phyloP scores from a whole-genome alignment of 345 rosid species.

The Sonneratia alba region DNA sequence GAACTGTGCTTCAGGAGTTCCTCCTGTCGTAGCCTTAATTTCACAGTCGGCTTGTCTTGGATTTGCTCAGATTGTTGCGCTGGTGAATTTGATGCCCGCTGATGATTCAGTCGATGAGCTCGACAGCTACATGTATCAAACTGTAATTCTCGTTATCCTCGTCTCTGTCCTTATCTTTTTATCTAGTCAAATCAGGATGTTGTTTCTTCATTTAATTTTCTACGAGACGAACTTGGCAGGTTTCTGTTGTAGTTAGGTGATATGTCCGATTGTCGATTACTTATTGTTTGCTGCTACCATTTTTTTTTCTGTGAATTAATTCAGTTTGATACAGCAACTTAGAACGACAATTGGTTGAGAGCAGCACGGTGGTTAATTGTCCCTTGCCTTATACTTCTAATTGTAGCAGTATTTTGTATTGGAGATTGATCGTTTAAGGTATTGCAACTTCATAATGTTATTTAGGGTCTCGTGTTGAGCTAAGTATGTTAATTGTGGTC shows the following conservation, averaged over 20 bases:
- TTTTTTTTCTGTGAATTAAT: too few relatives aligned
- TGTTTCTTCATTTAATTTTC: background rate
- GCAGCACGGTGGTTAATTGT: background rate
- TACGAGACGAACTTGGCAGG: background rate
- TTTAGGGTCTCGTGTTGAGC: too few relatives aligned
- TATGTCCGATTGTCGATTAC: background rate
- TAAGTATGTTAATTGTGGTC: too few relatives aligned
- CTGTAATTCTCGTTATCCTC: constrained; percentile 29
- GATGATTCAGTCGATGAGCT: constrained; percentile 88
- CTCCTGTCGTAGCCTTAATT: background rate
- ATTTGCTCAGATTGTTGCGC: constrained; percentile 58
- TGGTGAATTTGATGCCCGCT: constrained; percentile 78
- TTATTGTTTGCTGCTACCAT: background rate
- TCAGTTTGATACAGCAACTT: background rate
- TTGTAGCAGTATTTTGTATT: too few relatives aligned
- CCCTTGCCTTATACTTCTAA: too few relatives aligned
- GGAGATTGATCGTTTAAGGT: too few relatives aligned
- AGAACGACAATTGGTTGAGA: background rate
- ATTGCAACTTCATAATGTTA: too few relatives aligned
- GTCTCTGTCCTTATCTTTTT: background rate
- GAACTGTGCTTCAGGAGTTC: background rate
- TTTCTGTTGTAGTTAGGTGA: background rate
- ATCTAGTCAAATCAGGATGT: background rate
- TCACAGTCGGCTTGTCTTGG: background rate
- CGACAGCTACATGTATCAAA: constrained; percentile 93